Evolutionary conservation across 805 yeast species (phyloP), one percentile per base, ranked within the genome.

Genomic region (Ogataea minuta): DNA sequence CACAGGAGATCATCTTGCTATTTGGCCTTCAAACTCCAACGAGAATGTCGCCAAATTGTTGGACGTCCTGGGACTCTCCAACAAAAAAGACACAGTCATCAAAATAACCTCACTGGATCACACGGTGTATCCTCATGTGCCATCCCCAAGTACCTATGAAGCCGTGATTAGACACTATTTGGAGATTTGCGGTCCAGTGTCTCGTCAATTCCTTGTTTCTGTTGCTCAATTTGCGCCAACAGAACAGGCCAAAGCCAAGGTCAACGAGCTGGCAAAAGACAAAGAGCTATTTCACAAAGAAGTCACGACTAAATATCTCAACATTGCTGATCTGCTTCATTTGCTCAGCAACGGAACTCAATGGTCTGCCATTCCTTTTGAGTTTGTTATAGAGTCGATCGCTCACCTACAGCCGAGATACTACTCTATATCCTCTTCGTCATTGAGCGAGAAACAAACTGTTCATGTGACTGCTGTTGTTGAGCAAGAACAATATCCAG

Each of bases 1-100:
- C 33, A 91, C 99, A 4, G 99, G 99, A 63, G 99, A 91, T 61
- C 98, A 91, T 65, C 66, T 93, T 46, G 98, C 96, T 11, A 70
- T 93, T 41, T 87, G 96, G 95, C 93, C 97, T 24, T 86, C 93
- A 16, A 91, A 91, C 64, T 70, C 95, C 2, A 71, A 81, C 56
- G 87, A 81, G 59, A 78, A 84, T 53, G 81, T 89, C 23, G 71
- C 67, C n/a, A 68, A 71, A 29, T 84, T 93, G 52, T 66, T 84
- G 44, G 51, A 65, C 31, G 79, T 84, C 5, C 77, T 91, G 39
- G 81, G 76, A 23, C 70, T 90, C 43, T 53, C 62, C 10, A 70
- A 60, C 23, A 77, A 76, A 53, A 68, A 70, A 43, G 71, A 78
- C 34, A 57, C 60, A 4, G 83, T 84, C 7, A 76, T 89, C 48